phyloP scores from a whole-genome alignment of 2,329 filamentous ascomycete species.

The Bisporella sp. region DNA sequence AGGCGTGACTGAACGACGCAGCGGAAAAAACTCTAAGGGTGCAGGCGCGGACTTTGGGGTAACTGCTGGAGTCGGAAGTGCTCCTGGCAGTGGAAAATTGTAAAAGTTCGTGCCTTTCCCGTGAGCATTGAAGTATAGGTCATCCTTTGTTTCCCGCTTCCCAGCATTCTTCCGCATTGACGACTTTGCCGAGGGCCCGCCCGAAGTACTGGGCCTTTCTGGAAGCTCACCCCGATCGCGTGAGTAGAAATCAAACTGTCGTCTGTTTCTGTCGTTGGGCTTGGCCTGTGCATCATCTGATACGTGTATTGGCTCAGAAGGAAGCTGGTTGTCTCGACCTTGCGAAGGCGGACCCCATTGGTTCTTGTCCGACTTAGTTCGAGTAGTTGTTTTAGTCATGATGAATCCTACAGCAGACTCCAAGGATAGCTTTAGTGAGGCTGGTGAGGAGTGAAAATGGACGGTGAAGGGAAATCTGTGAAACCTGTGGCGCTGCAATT shows the following conservation, averaged over 20 bases:
- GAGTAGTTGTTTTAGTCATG: constrained; percentile 17
- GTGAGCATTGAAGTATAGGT: constrained; percentile 25
- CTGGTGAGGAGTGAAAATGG: too few species aligned
- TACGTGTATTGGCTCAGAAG: constrained; percentile 22
- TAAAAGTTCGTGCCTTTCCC: constrained; percentile 21
- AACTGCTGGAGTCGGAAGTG: constrained; percentile 17
- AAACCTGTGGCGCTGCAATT: constrained; percentile 8
- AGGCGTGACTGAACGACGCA: constrained; percentile 8
- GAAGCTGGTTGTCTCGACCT: constrained; percentile 20
- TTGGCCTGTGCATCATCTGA: constrained; percentile 24
- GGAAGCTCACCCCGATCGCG: constrained; percentile 14
- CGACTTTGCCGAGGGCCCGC: constrained; percentile 16
- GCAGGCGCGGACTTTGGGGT: constrained; percentile 11
- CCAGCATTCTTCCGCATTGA: constrained; percentile 15
- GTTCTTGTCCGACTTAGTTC: constrained; percentile 14
- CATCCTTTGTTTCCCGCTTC: constrained; percentile 24
- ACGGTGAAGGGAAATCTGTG: constrained; percentile 5
- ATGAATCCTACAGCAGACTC: not conserved
- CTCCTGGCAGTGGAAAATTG: constrained; percentile 21
- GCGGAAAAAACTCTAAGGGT: too few species aligned
- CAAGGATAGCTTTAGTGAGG: too few species aligned
- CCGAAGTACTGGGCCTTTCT: constrained; percentile 25
- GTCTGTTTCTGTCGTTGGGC: constrained; percentile 8
- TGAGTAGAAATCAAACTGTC: constrained; percentile 15
- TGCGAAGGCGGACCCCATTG: constrained; percentile 13